These are phyloP conservation scores for Ophiostoma perfectum DNA, from an alignment of 2,329 filamentous ascomycete species.

Conservation along the genomic window DNA sequence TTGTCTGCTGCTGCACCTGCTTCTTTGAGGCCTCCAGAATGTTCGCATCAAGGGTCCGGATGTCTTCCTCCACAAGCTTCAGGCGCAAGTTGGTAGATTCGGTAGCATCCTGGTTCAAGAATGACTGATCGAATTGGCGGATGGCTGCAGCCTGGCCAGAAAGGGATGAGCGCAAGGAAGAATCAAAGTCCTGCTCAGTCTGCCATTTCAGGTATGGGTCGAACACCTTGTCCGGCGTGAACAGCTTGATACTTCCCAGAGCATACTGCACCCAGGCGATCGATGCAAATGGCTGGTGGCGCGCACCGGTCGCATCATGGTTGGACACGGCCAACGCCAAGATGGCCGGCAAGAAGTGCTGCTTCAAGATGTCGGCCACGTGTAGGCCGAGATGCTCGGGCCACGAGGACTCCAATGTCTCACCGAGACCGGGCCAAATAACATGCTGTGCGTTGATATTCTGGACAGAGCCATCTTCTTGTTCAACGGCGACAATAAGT, in stretches of 20 bases:
- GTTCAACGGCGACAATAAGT: slow-evolving; percentile 1
- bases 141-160: slow-evolving; percentile 55
- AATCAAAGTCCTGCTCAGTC: slow-evolving; percentile 58
- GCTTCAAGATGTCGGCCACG: slow-evolving; percentile 35
- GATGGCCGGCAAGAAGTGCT: slow-evolving; percentile 44
- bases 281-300: slow-evolving; percentile 37
- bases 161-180: slow-evolving; percentile 52
- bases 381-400: slow-evolving; percentile 29
- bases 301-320: slow-evolving; percentile 26
- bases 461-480: background rate
- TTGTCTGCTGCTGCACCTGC: slow-evolving; percentile 17
- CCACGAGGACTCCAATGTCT: slow-evolving; percentile 21
- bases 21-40: background rate
- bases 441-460: background rate
- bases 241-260: slow-evolving; percentile 67
- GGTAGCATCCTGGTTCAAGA: slow-evolving; percentile 58
- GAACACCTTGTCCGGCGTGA: slow-evolving; percentile 78
- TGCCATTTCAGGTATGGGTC: slow-evolving; percentile 67
- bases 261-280: slow-evolving; percentile 73
- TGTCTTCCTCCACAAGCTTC: slow-evolving; percentile 56
- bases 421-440: slow-evolving; percentile 19
- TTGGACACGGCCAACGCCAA: slow-evolving; percentile 40
- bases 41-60: slow-evolving; percentile 35
- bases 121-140: slow-evolving; percentile 57
- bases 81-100: slow-evolving; percentile 58